phyloP scores from a whole-genome alignment of 2,329 filamentous ascomycete genomes.

The Ilyonectria sp. region DNA sequence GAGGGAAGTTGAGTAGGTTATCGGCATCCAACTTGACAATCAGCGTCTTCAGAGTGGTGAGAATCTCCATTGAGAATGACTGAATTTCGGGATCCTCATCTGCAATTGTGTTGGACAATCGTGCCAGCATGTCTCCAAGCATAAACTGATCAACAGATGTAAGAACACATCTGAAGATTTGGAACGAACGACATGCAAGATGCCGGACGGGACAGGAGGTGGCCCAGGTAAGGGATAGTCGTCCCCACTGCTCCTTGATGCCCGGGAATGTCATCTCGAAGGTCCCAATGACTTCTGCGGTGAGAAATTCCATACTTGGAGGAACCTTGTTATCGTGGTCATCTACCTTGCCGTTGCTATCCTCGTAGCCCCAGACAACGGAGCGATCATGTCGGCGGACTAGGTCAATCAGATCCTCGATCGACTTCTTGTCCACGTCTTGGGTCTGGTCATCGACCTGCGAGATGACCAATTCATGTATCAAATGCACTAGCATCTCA shows the following conservation, averaged over 20 bases:
- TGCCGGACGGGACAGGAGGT: conserved; percentile 97
- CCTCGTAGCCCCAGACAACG: conserved; percentile 95
- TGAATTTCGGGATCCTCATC: conserved; percentile 96
- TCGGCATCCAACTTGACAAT: conserved; percentile 86
- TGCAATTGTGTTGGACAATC: conserved; percentile 96
- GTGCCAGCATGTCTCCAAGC: conserved; percentile 96
- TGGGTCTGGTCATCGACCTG: conserved; percentile 80
- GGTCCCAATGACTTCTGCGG: conserved; percentile 85
- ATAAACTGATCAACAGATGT: conserved; percentile 92
- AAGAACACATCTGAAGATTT: conserved; percentile 94
- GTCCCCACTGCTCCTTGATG: conserved; percentile 92
- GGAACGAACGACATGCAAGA: conserved; percentile 95
- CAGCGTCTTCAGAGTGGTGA: conserved; percentile 93
- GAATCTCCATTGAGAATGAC: conserved; percentile 97
- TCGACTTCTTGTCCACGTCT: conserved; percentile 75
- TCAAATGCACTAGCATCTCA: conserved; percentile 97
- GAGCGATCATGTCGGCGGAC: conserved; percentile 87
- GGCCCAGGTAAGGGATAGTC: conserved; percentile 92
- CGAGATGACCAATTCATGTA: conserved; percentile 93
- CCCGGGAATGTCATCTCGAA: conserved; percentile 89
- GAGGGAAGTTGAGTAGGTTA: conserved; percentile 89
- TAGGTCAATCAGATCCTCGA: conserved; percentile 90
- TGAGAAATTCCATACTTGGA: conserved; percentile 87
- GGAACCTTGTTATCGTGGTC: conserved; percentile 86
- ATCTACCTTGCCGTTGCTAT: conserved; percentile 85